These are phyloP conservation scores for Dillenia turbinata DNA, from an alignment of 164 flowering plant genomes.

Conservation along the genomic window DNA sequence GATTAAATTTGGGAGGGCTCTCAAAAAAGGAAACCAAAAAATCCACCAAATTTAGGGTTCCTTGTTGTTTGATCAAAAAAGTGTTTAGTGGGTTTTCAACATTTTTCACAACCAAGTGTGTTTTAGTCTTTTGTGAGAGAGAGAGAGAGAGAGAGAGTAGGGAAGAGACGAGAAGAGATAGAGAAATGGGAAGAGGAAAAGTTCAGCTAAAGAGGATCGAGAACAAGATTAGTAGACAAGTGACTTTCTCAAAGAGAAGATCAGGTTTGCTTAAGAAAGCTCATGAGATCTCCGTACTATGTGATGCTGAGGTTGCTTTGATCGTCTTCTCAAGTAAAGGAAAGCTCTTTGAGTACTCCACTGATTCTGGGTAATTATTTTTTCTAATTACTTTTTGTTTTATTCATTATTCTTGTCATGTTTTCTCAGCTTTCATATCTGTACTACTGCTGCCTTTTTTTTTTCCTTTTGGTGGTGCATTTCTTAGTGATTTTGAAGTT, in stretches of 20 bases:
- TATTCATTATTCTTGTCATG: neutral
- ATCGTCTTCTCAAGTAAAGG: conserved; percentile 46
- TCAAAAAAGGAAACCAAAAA: neutral
- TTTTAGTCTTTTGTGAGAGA: neutral
- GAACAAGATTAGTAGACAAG: conserved; percentile 50
- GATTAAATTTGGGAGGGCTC: neutral
- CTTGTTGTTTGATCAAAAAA: neutral
- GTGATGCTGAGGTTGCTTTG: conserved; percentile 49
- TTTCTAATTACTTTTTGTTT: neutral
- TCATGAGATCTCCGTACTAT: conserved; percentile 47
- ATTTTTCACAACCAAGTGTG: neutral
- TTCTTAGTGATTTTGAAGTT: neutral
- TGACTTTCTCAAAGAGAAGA: conserved; percentile 48
- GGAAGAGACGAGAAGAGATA: conserved; percentile 20
- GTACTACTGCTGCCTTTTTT: neutral
- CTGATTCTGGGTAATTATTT: conserved; percentile 25
- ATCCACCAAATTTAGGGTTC: no score
- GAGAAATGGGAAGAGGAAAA: conserved; percentile 48
- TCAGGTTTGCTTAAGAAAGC: conserved; percentile 45
- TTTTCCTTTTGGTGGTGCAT: neutral
- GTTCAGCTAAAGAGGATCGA: conserved; percentile 53
- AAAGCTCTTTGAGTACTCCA: conserved; percentile 42
- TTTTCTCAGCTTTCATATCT: neutral
- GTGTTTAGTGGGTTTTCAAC: neutral
- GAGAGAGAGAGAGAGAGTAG: conserved; percentile 29